Evolutionary conservation across 805 yeast genomes (phyloP).

Genomic region (Candida maesae): DNA sequence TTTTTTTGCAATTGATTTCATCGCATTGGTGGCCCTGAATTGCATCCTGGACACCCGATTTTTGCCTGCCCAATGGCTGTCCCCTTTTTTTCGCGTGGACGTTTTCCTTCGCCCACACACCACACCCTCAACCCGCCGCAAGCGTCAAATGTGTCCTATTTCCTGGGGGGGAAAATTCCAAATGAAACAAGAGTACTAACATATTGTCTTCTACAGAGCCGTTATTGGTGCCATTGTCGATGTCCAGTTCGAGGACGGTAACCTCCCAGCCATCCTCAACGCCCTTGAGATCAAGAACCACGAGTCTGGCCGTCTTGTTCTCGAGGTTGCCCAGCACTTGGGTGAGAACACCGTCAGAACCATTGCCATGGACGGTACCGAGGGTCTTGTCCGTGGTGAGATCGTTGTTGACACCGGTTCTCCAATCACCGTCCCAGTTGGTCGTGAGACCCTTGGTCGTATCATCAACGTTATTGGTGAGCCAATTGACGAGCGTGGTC

Average conservation of each 20-base stretch:
- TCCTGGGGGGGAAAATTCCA: too few relatives aligned
- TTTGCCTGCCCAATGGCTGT: background rate
- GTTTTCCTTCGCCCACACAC: too few relatives aligned
- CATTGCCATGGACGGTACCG: conserved; percentile 99
- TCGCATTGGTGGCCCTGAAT: background rate
- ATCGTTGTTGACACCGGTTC: conserved; percentile 91
- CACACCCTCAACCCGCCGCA: too few relatives aligned
- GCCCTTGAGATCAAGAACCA: conserved; percentile 87
- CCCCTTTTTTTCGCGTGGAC: conserved; percentile 4
- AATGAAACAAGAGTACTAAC: too few relatives aligned
- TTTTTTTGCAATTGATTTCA: too few relatives aligned
- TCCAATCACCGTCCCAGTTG: conserved; percentile 98
- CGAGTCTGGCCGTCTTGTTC: conserved; percentile 74
- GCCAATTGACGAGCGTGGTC: conserved; percentile 99
- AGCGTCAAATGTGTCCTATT: too few relatives aligned
- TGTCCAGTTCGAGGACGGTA: conserved; percentile 97
- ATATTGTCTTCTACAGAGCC: conserved; percentile 58
- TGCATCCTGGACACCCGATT: background rate
- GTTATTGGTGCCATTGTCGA: conserved; percentile 99
- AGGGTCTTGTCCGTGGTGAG: conserved; percentile 98
- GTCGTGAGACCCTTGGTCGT: conserved; percentile 98
- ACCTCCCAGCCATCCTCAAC: conserved; percentile 95
- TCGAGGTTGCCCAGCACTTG: conserved; percentile 99
- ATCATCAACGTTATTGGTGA: conserved; percentile 98
- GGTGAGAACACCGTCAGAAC: conserved; percentile 99